Base-by-base conservation (phyloP, 805 yeast genomes). In the Suhomyces prunicola region DNA sequence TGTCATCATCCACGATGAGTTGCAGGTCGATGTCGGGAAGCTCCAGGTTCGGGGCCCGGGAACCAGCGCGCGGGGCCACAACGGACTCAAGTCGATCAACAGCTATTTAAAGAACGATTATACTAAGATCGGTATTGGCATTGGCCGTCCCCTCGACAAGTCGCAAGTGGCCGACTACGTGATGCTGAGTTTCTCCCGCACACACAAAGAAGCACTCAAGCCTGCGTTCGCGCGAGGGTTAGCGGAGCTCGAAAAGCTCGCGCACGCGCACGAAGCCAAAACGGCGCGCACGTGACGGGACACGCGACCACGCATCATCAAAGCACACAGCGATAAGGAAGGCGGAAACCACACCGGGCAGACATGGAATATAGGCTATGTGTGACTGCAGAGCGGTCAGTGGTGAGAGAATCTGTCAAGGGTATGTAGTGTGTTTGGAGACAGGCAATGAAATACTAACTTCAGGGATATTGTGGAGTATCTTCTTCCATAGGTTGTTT, bases 1-100 rank as follows among this genome's bases (percentile, higher is more conserved):
- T 54, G 75, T 90, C 1, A 79, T 90, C 0, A 61, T 91, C 1
- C 96, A 89, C 64, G 97, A 92, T 65, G 97, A 92, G 58, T 65
- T 91, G 45, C 86, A 84, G 54, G 64, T 85, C 12, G 80, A 79
- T 0, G 58, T 85, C 3, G 97, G 97, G 0, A 80, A 82, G 50
- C 72, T 84, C 19, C 87, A 87, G 60, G 65, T 87, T 1, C 74
- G 93, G 46, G 73, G 71, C 15, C 85, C 83, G 12, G 80, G 82
- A 1, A 75, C 86, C 0, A 81, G 89, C 44, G 77, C 84, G 13
- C 74, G 94, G 45, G 97, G 97, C 0, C 98, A 92, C 62, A 90
- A 90, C 63, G 97, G 97, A 0, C 73, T 92, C 26, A 78, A 79
- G 55, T 81, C 87, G 41, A 78, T 92, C 3, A 79, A 78, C 44